phyloP scores from a whole-genome alignment of 495 filamentous ascomycete species.

The Penicillium mononematosum region DNA sequence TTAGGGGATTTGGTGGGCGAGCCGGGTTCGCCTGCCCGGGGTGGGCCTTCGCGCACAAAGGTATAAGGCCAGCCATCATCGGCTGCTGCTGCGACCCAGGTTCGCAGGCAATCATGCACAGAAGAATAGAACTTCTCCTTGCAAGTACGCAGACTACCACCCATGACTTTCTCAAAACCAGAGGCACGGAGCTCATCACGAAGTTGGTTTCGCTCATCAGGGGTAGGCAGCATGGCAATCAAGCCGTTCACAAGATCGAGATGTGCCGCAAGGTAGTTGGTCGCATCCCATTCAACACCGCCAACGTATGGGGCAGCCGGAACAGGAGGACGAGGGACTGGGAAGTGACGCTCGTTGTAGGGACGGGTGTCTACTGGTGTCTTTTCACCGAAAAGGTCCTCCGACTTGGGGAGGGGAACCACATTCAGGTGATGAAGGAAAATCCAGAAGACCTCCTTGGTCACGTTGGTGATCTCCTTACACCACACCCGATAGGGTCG shows the following conservation, averaged over 20 bases:
- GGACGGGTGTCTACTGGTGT: constrained; percentile 11
- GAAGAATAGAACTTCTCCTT: constrained; percentile 96
- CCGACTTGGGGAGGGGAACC: constrained; percentile 53
- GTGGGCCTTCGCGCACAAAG: constrained; percentile 72
- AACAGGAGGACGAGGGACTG: constrained; percentile 81
- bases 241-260: constrained; percentile 91
- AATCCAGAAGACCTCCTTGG: constrained; percentile 99
- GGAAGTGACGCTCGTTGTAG: constrained; percentile 67
- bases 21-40: constrained; percentile 33
- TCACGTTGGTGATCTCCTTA: constrained; percentile 86
- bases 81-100: constrained; percentile 82
- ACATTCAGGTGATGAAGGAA: constrained; percentile 93
- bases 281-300: constrained; percentile 98
- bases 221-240: constrained; percentile 75
- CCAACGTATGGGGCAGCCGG: constrained; percentile 96
- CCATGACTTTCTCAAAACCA: constrained; percentile 91
- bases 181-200: constrained; percentile 74
- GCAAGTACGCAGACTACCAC: constrained; percentile 77
- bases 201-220: constrained; percentile 71
- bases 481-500: constrained; percentile 92
- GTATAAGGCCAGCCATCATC: constrained; percentile 85
- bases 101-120: constrained; percentile 83
- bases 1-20: constrained; percentile 45
- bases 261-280: constrained; percentile 90
- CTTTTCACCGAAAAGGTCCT: constrained; percentile 29